These are phyloP conservation scores for Thalia dealbata DNA, from an alignment of 176 grass and related monocot species.

Conservation along the genomic window DNA sequence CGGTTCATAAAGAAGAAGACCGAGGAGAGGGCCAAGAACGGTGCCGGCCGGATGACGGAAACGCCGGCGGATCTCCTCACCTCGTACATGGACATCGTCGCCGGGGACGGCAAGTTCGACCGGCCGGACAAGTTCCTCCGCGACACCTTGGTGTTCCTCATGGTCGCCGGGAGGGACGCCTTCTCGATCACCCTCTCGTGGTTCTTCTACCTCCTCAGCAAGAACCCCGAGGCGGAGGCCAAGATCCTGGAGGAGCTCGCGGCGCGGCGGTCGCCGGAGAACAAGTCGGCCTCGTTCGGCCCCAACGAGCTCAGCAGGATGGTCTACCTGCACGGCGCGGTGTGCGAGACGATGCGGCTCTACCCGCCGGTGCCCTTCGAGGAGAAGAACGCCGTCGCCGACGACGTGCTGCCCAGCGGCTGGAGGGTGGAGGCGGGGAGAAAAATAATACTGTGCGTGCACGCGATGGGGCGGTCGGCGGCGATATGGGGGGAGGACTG, in stretches of 20 bases:
- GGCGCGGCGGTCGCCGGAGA: slow-evolving; percentile 4
- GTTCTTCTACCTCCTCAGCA: slow-evolving; percentile 73
- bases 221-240: slow-evolving; percentile 41
- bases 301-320: slow-evolving; percentile 31
- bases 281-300: slow-evolving; percentile 10
- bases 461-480: slow-evolving; percentile 82
- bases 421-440: slow-evolving; percentile 1
- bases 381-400: slow-evolving; percentile 34
- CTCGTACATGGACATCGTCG: slow-evolving; percentile 39
- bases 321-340: slow-evolving; percentile 64
- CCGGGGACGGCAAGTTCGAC: slow-evolving; percentile 17
- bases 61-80: slow-evolving; percentile 33
- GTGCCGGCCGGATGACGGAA: neutral
- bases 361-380: slow-evolving; percentile 70
- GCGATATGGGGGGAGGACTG: slow-evolving; percentile 75
- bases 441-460: slow-evolving; percentile 42
- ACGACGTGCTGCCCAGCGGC: slow-evolving; percentile 61
- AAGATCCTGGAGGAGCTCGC: slow-evolving; percentile 52
- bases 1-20: slow-evolving; percentile 30
- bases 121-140: slow-evolving; percentile 36
- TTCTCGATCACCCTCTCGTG: slow-evolving; percentile 51
- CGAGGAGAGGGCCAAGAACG: slow-evolving; percentile 1
- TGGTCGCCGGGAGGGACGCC: slow-evolving; percentile 70
- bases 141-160: slow-evolving; percentile 61
- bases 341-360: slow-evolving; percentile 63